phyloP scores from a whole-genome alignment of 2,329 filamentous ascomycete species.

The Aureobasidium sp. region DNA sequence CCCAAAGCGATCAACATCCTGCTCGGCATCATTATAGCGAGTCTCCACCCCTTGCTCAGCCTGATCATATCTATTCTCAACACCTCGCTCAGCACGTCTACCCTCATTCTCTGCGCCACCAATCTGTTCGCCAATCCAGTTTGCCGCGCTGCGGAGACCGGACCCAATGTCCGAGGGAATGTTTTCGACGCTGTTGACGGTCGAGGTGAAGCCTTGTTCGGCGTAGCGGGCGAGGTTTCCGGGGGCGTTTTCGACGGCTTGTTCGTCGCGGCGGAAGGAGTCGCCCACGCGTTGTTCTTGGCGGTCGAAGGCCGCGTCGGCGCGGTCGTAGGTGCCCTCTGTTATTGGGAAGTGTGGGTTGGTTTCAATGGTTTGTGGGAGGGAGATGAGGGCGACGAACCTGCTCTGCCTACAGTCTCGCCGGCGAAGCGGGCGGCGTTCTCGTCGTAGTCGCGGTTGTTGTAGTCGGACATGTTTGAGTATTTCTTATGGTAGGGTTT shows the following conservation, averaged over 20 bases:
- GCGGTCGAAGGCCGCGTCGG: slow-evolving; percentile 14
- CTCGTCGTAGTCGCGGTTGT: slow-evolving; percentile 14
- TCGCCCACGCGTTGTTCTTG: slow-evolving; percentile 13
- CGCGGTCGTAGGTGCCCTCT: slow-evolving; percentile 16
- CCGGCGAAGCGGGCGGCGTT: slow-evolving; percentile 17
- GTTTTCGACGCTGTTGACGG: slow-evolving; percentile 16
- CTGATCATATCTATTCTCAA: not conserved
- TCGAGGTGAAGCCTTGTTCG: slow-evolving; percentile 14
- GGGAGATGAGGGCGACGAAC: not conserved
- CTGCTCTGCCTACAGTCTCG: slow-evolving; percentile 16
- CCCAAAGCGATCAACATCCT: slow-evolving; percentile 4
- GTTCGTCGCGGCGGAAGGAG: slow-evolving; percentile 15
- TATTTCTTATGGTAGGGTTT: too few species aligned
- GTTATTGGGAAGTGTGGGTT: not conserved
- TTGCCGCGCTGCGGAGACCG: slow-evolving; percentile 13
- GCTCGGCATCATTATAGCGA: not conserved
- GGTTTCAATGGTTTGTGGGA: not conserved
- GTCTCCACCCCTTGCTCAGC: slow-evolving; percentile 6
- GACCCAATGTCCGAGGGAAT: slow-evolving; percentile 16
- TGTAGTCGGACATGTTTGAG: slow-evolving; percentile 8
- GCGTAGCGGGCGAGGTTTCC: slow-evolving; percentile 12
- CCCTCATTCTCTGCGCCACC: slow-evolving; percentile 13
- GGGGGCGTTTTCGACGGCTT: slow-evolving; percentile 16
- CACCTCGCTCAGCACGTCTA: slow-evolving; percentile 2
- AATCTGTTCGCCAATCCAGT: slow-evolving; percentile 16